A percentile compares a stretch with the other conserved stretches of the same genome.
Conservation (phyloP, 768 basidiomycete genomes). For the Megacollybia marginata region DNA sequence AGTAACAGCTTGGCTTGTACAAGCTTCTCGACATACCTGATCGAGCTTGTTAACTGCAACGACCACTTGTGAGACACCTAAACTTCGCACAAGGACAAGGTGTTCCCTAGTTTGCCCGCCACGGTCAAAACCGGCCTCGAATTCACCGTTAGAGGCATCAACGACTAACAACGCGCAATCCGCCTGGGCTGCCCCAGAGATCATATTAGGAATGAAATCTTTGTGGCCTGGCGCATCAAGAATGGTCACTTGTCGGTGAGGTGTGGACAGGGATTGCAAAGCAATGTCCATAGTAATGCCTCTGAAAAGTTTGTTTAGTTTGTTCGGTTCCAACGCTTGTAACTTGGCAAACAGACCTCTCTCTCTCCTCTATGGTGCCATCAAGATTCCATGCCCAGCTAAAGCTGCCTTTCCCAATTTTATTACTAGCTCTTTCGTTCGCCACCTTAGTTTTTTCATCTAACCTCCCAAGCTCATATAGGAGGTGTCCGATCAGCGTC, state of each 20-base stretch:
- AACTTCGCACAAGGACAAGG: conserved; percentile 80
- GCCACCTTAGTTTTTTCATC: conserved; percentile 78
- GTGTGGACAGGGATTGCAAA: conserved; percentile 66
- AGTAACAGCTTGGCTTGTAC: no score
- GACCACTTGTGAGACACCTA: conserved; percentile 87
- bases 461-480: conserved; percentile 87
- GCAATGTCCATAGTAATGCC: conserved; percentile 99
- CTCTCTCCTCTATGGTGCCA: conserved; percentile 86
- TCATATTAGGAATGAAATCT: conserved; percentile 99
- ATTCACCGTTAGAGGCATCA: conserved; percentile 85
- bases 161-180: conserved; percentile 93
- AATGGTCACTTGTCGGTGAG: conserved; percentile 78
- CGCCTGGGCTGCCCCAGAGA: conserved; percentile 95
- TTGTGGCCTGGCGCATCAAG: conserved; percentile 96
- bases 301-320: conserved; percentile 32
- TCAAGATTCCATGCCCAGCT: conserved; percentile 98
- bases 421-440: conserved; percentile 86
- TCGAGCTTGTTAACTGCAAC: conserved; percentile 96
- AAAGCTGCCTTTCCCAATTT: conserved; percentile 90
- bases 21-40: conserved; percentile 37
- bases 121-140: conserved; percentile 90
- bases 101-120: conserved; percentile 97
- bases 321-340: neutral
- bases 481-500: conserved; percentile 88
- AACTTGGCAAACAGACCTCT: conserved; percentile 49